phyloP scores from a whole-genome alignment of 1,139 yeast species.

The Suhomyces maxii region DNA sequence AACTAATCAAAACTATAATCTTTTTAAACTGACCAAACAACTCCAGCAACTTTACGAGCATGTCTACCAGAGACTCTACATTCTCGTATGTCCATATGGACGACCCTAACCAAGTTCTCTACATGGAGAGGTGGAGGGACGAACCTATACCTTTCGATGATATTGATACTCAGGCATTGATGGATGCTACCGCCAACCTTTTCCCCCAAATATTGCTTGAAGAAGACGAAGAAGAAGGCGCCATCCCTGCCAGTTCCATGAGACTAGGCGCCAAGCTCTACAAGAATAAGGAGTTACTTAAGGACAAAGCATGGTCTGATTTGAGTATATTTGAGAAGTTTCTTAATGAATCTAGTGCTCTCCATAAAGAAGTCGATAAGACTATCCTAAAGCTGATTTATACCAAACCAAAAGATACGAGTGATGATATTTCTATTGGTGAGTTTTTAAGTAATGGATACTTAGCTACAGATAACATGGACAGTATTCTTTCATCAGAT shows the following conservation, averaged over 20 bases:
- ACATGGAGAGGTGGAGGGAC: conserved; percentile 46
- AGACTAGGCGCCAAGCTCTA: conserved; percentile 40
- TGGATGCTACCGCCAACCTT: conserved; percentile 37
- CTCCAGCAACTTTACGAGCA: not conserved
- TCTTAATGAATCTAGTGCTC: conserved; percentile 20
- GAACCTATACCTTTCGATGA: conserved; percentile 45
- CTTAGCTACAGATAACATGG: conserved; percentile 15
- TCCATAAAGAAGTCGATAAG: conserved; percentile 25
- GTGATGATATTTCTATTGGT: conserved; percentile 20
- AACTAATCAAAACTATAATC: too few relatives aligned
- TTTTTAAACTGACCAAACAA: not conserved
- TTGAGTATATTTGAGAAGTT: conserved; percentile 33
- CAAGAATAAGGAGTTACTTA: conserved; percentile 33
- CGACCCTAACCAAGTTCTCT: conserved; percentile 41
- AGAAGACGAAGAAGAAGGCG: conserved; percentile 44
- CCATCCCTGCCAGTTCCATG: conserved; percentile 38
- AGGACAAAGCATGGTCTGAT: conserved; percentile 41
- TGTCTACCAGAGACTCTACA: conserved; percentile 26
- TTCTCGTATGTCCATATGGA: conserved; percentile 40
- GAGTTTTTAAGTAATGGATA: conserved; percentile 44
- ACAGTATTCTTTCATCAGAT: conserved; percentile 20
- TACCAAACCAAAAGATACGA: conserved; percentile 9
- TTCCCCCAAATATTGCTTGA: conserved; percentile 41
- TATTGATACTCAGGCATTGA: conserved; percentile 39
- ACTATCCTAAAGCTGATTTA: conserved; percentile 35